Conservation (phyloP, 1,284 basidiomycete species). For the Sanghuangporus baumii region DNA sequence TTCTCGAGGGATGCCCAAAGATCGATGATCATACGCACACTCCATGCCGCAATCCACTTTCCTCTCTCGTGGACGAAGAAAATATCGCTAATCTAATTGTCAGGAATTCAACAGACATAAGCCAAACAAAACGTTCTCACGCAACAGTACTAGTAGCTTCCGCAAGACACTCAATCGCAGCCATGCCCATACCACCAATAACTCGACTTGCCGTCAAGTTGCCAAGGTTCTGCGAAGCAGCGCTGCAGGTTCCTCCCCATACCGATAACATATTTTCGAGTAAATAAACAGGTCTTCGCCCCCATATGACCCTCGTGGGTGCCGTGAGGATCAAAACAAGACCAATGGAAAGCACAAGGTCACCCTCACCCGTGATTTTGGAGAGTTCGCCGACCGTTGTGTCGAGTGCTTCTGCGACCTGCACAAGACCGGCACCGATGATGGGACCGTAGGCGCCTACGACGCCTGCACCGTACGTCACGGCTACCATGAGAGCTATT, state of each 20-base stretch:
- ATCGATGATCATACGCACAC: constrained; percentile 10
- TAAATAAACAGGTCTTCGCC: constrained; percentile 18
- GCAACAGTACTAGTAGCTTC: constrained; percentile 19
- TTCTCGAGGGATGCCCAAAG: not conserved
- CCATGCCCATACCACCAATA: constrained; percentile 20
- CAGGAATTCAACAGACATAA: not conserved
- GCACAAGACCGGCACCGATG: constrained; percentile 18
- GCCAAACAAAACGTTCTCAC: constrained; percentile 1
- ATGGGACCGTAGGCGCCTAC: constrained; percentile 21
- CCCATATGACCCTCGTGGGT: constrained; percentile 20
- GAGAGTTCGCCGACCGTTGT: constrained; percentile 15
- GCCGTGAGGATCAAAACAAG: constrained; percentile 19
- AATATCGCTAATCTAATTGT: constrained; percentile 15
- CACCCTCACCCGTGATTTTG: constrained; percentile 20
- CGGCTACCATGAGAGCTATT: constrained; percentile 16
- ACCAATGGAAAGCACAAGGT: constrained; percentile 16
- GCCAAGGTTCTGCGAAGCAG: constrained; percentile 14
- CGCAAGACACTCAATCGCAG: constrained; percentile 19
- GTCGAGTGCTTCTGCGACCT: constrained; percentile 18
- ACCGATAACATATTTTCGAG: constrained; percentile 15
- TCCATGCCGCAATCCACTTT: constrained; percentile 20
- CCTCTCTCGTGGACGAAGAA: constrained; percentile 22
- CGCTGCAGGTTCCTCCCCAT: constrained; percentile 18
- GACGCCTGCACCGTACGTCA: constrained; percentile 19
- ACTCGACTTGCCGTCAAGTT: constrained; percentile 19